Conservation (phyloP, 2,329 filamentous ascomycete species). For the Aspergillus pseudoglaucus region DNA sequence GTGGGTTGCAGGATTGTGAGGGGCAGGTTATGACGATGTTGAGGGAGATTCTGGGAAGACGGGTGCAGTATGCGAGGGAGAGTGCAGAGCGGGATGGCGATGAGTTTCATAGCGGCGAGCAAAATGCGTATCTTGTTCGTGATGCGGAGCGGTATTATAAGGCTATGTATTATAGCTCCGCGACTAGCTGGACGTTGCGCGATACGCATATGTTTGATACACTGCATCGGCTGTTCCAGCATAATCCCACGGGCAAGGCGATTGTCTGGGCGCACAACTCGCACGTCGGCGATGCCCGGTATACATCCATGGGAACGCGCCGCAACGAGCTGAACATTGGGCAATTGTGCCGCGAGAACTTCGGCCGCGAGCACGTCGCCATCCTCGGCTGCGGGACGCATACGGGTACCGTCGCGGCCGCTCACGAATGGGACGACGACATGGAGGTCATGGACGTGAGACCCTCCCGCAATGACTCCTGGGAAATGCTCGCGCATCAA, state of each 20-base stretch:
- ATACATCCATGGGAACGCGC: conserved; percentile 43
- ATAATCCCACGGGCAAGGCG: conserved; percentile 37
- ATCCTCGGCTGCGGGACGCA: conserved; percentile 46
- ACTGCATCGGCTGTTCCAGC: conserved; percentile 39
- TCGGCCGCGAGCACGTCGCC: conserved; percentile 35
- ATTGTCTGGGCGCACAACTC: conserved; percentile 52
- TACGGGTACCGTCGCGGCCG: conserved; percentile 48
- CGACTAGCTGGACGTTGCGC: conserved; percentile 46
- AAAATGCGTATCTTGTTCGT: conserved; percentile 45
- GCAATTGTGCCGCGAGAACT: conserved; percentile 45
- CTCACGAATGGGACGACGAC: conserved; percentile 46
- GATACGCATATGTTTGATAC: conserved; percentile 50
- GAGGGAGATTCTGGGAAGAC: conserved; percentile 36
- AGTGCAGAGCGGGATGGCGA: conserved; percentile 33
- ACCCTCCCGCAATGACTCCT: conserved; percentile 43
- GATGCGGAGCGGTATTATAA: conserved; percentile 49
- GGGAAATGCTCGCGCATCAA: conserved; percentile 45
- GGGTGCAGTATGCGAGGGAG: conserved; percentile 35
- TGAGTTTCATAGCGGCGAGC: conserved; percentile 44
- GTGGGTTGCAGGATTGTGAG: conserved; percentile 43
- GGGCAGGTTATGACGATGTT: conserved; percentile 41
- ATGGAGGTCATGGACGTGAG: conserved; percentile 46
- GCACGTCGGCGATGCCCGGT: conserved; percentile 49
- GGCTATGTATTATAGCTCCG: conserved; percentile 46
- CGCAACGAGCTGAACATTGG: conserved; percentile 47